Evolutionary conservation across 2,329 filamentous ascomycete genomes (phyloP).

Genomic region (Arthrocladium fulminans): DNA sequence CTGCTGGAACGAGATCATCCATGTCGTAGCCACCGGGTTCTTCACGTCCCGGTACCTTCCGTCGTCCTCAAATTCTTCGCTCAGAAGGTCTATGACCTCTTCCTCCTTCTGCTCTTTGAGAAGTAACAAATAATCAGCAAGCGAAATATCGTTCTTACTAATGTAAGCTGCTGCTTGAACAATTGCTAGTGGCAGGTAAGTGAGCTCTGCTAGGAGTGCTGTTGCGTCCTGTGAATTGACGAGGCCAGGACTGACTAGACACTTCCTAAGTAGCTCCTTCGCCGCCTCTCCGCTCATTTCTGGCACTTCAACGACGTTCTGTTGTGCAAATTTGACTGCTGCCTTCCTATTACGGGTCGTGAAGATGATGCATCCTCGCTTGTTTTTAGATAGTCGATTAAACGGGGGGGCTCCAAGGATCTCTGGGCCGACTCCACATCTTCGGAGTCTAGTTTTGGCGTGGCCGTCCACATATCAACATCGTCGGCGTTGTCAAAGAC

Average conservation of each 20-base stretch:
- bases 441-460: background rate
- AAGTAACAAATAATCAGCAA: constrained; percentile 15
- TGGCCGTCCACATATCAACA: constrained; percentile 8
- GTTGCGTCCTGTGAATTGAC: constrained; percentile 1
- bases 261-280: constrained; percentile 14
- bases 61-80: constrained; percentile 27
- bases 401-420: background rate
- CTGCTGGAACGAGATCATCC: constrained; percentile 31
- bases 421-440: background rate
- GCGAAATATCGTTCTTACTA: constrained; percentile 12
- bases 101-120: constrained; percentile 23
- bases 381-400: constrained; percentile 16
- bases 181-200: constrained; percentile 24
- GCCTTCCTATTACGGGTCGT: constrained; percentile 19
- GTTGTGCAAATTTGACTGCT: constrained; percentile 8
- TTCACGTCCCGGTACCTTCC: constrained; percentile 24
- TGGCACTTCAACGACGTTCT: constrained; percentile 3
- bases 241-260: constrained; percentile 6
- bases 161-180: too few relatives aligned
- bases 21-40: constrained; percentile 30
- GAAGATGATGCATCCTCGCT: constrained; percentile 20
- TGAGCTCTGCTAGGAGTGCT: constrained; percentile 18
- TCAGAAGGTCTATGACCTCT: constrained; percentile 26
- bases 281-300: constrained; percentile 17
- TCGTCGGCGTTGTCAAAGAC: constrained; percentile 22